A percentile compares a stretch with the other conserved stretches of the same genome.
Conservation (phyloP, 306 rosid genomes). For the Medicago ruthenica region DNA sequence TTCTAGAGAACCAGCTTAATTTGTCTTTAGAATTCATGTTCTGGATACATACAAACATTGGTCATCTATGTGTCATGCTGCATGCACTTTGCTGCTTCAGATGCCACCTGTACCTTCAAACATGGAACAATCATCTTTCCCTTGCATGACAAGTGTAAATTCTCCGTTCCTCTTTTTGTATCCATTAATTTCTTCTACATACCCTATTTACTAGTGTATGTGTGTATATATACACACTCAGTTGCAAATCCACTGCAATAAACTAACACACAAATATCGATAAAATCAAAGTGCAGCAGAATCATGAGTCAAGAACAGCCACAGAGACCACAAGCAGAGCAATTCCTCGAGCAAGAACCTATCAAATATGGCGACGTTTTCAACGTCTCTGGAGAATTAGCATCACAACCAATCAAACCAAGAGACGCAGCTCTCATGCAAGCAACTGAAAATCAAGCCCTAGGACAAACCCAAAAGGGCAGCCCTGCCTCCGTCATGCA, state of each 20-base stretch:
- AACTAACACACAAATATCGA: not conserved
- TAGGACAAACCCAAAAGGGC: slow-evolving; percentile 62
- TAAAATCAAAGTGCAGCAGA: not conserved
- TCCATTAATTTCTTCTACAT: not conserved
- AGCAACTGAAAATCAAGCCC: slow-evolving; percentile 55
- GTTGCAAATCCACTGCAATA: not conserved
- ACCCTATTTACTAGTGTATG: no score
- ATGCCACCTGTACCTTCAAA: not conserved
- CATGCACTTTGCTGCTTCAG: not conserved
- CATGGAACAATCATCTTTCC: not conserved
- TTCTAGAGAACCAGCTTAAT: not conserved
- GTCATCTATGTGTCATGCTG: not conserved
- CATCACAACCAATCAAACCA: slow-evolving; percentile 52
- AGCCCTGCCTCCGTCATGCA: slow-evolving; percentile 74
- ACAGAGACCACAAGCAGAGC: not conserved
- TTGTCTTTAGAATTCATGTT: not conserved
- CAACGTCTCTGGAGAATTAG: slow-evolving; percentile 62
- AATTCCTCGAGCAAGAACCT: slow-evolving; percentile 40
- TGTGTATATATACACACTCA: slow-evolving; percentile 2
- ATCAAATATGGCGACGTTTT: slow-evolving; percentile 71
- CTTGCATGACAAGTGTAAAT: slow-evolving; percentile 20
- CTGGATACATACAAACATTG: not conserved
- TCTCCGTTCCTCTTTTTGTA: not conserved
- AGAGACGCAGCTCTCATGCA: slow-evolving; percentile 66
- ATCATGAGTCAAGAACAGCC: slow-evolving; percentile 40